phyloP scores from a whole-genome alignment of 345 rosid species.

The Citrus medica region DNA sequence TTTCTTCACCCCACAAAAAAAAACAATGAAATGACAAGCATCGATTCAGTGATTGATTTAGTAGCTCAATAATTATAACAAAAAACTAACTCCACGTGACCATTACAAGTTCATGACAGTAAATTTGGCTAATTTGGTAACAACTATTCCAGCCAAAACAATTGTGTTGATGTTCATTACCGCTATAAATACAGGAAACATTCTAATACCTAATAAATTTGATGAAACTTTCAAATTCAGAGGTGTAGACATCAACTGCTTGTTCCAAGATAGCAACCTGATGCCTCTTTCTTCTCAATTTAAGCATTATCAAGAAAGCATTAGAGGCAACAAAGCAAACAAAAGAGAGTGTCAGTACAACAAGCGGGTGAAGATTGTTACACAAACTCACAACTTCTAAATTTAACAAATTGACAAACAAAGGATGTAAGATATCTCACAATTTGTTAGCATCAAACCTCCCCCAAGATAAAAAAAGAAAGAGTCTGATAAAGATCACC shows the following conservation, averaged over 20 bases:
- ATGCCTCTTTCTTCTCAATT: constrained; percentile 46
- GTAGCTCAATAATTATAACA: neutral
- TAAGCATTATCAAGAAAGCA: constrained; percentile 1
- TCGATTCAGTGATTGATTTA: neutral
- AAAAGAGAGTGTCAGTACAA: constrained; percentile 19
- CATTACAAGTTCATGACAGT: neutral
- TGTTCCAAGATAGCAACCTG: constrained; percentile 60
- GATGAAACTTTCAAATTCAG: constrained; percentile 79
- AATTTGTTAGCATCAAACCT: constrained; percentile 59
- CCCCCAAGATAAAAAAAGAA: constrained; percentile 59
- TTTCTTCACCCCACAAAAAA: neutral
- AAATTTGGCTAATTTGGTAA: neutral
- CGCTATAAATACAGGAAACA: constrained; percentile 6
- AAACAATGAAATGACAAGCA: neutral
- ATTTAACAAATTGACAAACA: constrained; percentile 6
- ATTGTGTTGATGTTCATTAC: neutral
- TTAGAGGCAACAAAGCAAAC: constrained; percentile 19
- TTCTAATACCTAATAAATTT: constrained; percentile 66
- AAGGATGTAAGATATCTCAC: constrained; percentile 43
- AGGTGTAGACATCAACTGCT: constrained; percentile 64
- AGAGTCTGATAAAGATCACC: constrained; percentile 60
- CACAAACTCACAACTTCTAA: neutral
- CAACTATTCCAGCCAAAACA: neutral
- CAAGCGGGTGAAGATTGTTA: constrained; percentile 4
- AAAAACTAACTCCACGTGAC: neutral